Evolutionary conservation across 331 rosid genomes (phyloP).

Genomic region (Malus hybrid): DNA sequence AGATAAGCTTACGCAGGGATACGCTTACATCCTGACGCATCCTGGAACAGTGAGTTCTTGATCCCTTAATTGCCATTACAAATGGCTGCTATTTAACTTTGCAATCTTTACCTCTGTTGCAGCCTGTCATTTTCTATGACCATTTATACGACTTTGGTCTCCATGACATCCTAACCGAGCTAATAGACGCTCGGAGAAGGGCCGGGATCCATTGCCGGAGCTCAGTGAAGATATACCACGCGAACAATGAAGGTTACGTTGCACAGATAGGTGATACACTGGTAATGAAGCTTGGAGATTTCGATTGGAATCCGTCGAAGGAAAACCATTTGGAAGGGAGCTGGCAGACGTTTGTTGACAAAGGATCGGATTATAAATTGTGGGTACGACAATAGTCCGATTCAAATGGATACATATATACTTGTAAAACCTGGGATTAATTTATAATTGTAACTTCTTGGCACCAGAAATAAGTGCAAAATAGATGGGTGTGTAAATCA

Average conservation of each 20-base stretch:
- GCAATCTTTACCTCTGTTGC: constrained; percentile 13
- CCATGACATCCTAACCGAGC: constrained; percentile 47
- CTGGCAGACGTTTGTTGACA: constrained; percentile 75
- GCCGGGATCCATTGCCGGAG: constrained; percentile 75
- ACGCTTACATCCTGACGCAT: constrained; percentile 79
- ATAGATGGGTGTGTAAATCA: neutral
- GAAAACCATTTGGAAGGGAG: constrained; percentile 69
- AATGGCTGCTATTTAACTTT: neutral
- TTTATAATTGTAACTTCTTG: neutral
- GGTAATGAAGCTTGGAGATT: constrained; percentile 66
- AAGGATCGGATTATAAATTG: constrained; percentile 58
- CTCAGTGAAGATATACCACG: constrained; percentile 58
- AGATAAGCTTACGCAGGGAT: constrained; percentile 70
- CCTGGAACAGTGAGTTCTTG: constrained; percentile 66
- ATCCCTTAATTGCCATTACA: neutral
- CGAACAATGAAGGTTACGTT: constrained; percentile 72
- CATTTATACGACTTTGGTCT: constrained; percentile 72
- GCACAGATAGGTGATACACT: constrained; percentile 61
- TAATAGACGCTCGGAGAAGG: constrained; percentile 56
- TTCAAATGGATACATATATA: neutral
- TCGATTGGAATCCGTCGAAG: constrained; percentile 74
- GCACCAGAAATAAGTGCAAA: constrained; percentile 2
- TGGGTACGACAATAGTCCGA: constrained; percentile 52
- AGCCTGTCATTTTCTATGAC: constrained; percentile 69
- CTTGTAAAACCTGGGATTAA: neutral